These are phyloP conservation scores for Talaromyces sp. DNA, from an alignment of 2,329 filamentous ascomycete species.

Conservation along the genomic window DNA sequence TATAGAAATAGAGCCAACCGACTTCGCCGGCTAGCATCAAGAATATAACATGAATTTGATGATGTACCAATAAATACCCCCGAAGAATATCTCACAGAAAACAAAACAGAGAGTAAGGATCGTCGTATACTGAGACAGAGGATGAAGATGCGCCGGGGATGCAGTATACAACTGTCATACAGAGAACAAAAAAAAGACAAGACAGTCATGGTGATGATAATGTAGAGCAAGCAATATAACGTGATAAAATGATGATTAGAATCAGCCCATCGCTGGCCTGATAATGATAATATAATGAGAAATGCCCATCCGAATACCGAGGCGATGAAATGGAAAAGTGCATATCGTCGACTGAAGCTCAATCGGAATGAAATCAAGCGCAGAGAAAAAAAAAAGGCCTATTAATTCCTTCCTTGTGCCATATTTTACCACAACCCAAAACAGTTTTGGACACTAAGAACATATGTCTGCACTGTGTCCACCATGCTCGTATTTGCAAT, in stretches of 20 bases:
- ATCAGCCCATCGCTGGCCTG: slow-evolving; percentile 26
- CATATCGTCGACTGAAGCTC: slow-evolving; percentile 15
- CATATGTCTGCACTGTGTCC: neutral
- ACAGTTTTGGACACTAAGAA: neutral
- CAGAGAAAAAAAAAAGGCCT: slow-evolving; percentile 20
- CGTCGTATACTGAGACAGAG: slow-evolving; percentile 13
- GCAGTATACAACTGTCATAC: slow-evolving; percentile 29
- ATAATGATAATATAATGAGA: slow-evolving; percentile 25
- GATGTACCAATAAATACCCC: slow-evolving; percentile 23
- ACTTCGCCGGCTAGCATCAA: slow-evolving; percentile 11
- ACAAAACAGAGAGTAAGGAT: slow-evolving; percentile 12
- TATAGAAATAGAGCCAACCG: slow-evolving; percentile 14
- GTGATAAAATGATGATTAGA: slow-evolving; percentile 21
- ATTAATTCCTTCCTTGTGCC: slow-evolving; percentile 9
- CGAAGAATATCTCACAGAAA: slow-evolving; percentile 12
- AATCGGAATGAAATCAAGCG: slow-evolving; percentile 24
- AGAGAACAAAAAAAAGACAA: slow-evolving; percentile 20
- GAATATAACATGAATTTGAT: slow-evolving; percentile 20
- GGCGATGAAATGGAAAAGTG: slow-evolving; percentile 8
- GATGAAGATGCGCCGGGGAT: slow-evolving; percentile 19
- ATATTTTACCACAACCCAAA: slow-evolving; percentile 19
- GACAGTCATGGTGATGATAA: slow-evolving; percentile 24
- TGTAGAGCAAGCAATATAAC: slow-evolving; percentile 19
- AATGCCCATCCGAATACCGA: slow-evolving; percentile 13
- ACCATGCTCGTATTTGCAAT: slow-evolving; percentile 4